Conservation (phyloP, 768 basidiomycete genomes). For the Leucocoprinus birnbaumii region DNA sequence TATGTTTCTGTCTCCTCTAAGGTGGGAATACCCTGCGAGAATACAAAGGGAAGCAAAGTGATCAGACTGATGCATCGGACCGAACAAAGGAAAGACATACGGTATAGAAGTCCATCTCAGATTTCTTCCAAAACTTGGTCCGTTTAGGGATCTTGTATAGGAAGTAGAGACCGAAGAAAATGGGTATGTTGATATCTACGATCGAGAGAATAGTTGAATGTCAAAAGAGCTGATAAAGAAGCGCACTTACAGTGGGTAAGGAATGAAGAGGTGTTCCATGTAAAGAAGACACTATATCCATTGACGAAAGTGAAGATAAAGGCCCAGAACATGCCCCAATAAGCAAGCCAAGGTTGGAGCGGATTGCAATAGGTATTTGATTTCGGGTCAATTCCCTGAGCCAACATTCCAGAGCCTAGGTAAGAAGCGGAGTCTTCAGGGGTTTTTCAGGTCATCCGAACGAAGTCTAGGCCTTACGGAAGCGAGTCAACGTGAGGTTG, state of each 20-base stretch:
- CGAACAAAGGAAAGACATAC: conserved; percentile 34
- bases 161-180: conserved; percentile 39
- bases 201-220: too few relatives aligned
- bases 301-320: conserved; percentile 53
- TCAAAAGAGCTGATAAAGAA: too few relatives aligned
- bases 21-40: conserved; percentile 59
- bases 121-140: conserved; percentile 48
- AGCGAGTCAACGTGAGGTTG: conserved; percentile 71
- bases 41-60: too few relatives aligned
- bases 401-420: conserved; percentile 60
- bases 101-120: conserved; percentile 75
- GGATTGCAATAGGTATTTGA: conserved; percentile 60
- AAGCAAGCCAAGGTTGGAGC: conserved; percentile 66
- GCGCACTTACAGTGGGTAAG: conserved; percentile 40
- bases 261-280: conserved; percentile 52
- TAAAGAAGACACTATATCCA: conserved; percentile 60
- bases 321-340: conserved; percentile 70
- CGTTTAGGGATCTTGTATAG: conserved; percentile 40
- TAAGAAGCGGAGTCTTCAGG: too few relatives aligned
- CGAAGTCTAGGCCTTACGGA: conserved; percentile 43
- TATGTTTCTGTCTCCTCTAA: conserved; percentile 66
- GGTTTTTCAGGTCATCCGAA: not conserved
- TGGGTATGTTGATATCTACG: conserved; percentile 48
- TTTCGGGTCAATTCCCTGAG: conserved; percentile 61
- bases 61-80: not conserved